A percentile compares a stretch with the other conserved stretches of the same genome.
Conservation (phyloP, 495 filamentous ascomycete species). For the Trichoderma orchidacearum region DNA sequence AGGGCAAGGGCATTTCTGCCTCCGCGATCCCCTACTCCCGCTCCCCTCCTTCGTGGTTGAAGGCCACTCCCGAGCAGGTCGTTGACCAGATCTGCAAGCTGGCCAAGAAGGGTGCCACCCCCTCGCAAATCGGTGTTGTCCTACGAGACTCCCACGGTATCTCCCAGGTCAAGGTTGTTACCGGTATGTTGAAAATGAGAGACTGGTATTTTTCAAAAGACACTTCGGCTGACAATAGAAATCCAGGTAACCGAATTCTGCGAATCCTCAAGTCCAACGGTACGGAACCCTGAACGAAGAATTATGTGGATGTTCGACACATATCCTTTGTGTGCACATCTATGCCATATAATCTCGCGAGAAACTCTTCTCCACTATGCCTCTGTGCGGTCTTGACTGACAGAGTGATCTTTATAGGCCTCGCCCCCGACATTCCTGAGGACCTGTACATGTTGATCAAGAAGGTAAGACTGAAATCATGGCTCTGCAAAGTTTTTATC, state of each 20-base stretch:
- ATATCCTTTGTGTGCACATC: background rate
- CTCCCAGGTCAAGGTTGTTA: slow-evolving; percentile 92
- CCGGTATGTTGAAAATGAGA: slow-evolving; percentile 50
- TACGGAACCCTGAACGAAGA: slow-evolving; percentile 13
- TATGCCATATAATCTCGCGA: background rate
- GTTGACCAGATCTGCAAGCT: slow-evolving; percentile 98
- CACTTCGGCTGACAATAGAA: slow-evolving; percentile 10
- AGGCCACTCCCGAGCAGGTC: slow-evolving; percentile 78
- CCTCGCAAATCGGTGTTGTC: slow-evolving; percentile 96
- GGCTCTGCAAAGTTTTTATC: background rate
- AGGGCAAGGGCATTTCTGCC: slow-evolving; percentile 95
- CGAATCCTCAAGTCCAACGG: slow-evolving; percentile 83
- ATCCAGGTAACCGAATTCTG: slow-evolving; percentile 93
- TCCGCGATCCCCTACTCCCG: slow-evolving; percentile 95
- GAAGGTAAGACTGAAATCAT: slow-evolving; percentile 52
- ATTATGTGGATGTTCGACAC: slow-evolving; percentile 3
- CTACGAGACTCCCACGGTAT: slow-evolving; percentile 95
- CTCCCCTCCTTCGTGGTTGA: slow-evolving; percentile 80
- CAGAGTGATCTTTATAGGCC: slow-evolving; percentile 85
- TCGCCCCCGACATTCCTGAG: slow-evolving; percentile 94
- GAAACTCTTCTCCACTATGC: slow-evolving; percentile 22
- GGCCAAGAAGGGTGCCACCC: slow-evolving; percentile 91
- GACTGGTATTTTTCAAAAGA: background rate
- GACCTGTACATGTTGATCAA: slow-evolving; percentile 97
- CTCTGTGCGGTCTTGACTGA: slow-evolving; percentile 99